Evolutionary conservation across 805 yeast genomes (phyloP), one percentile per base, ranked within the genome.

Genomic region (Saccharomycopsis babjevae): DNA sequence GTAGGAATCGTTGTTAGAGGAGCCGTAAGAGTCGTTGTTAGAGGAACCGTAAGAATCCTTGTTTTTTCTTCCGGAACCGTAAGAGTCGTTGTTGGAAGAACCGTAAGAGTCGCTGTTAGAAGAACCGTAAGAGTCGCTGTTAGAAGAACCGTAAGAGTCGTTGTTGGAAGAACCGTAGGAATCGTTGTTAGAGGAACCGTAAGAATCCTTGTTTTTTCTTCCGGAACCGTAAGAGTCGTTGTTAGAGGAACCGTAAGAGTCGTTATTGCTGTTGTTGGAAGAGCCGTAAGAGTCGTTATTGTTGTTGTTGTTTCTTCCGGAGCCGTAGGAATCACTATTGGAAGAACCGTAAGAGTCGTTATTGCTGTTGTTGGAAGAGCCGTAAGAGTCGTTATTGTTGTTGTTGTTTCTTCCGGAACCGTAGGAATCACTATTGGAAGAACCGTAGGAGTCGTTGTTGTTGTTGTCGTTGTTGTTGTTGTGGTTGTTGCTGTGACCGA

Each of bases 311-410:
- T n/a, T n/a, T n/a, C n/a, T n/a, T n/a, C n/a, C 59, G 50, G 69
- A 66, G 50, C 72, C 69, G 59, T 69, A 70, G 25, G 68, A 65
- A 65, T 66, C 68, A 56, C 65, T 61, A 62, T 66, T 66, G 62
- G 69, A 68, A 36, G 74, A 69, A 56, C 74, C 77, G 65, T 68
- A 71, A 38, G 73, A 70, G 67, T 74, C 70, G 66, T 68, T 62
- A 61, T 68, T 67, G 67, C 74, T 70, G 66, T 68, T 62, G 61
- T 68, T 67, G 56, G 68, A 68, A 39, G 70, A 67, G 52, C 73
- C 75, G 61, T 70, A 61, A 28, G 61, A 58, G 56, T 67, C 62
- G 28, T 43, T 56, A 50, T 63, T 60, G 56, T 67, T 61, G 28
- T 43, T 56, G 52, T 63, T 60, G 20, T 60, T 60, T 50, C 62